phyloP scores from a whole-genome alignment of 352 stramenopile genomes.

The Hyaloperonospora brassicae region DNA sequence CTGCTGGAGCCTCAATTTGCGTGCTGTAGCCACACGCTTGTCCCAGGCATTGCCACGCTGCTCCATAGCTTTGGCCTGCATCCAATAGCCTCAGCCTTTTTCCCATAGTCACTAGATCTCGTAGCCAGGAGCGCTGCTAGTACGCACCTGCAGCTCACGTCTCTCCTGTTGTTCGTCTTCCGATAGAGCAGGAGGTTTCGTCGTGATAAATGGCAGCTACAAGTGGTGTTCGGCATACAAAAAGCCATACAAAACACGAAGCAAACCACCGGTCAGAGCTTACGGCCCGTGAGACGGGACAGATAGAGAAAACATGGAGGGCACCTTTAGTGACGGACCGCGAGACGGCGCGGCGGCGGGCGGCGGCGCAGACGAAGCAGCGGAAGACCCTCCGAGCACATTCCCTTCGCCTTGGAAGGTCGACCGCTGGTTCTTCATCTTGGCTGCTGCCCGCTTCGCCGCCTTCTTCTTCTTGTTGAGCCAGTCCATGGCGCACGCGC shows the following conservation, averaged over 20 bases:
- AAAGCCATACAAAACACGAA: not conserved
- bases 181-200: conserved; percentile 32
- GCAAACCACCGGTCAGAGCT: not conserved
- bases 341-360: conserved; percentile 10
- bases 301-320: not conserved
- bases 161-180: conserved; percentile 49
- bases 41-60: conserved; percentile 56
- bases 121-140: not conserved
- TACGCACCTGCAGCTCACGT: conserved; percentile 50
- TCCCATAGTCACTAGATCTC: not conserved
- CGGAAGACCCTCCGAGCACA: conserved; percentile 33
- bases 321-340: conserved; percentile 26
- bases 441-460: conserved; percentile 57
- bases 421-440: conserved; percentile 67
- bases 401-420: conserved; percentile 61
- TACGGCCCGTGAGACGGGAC: too few relatives aligned
- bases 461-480: conserved; percentile 80
- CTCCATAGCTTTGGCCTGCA: conserved; percentile 49
- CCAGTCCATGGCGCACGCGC: conserved; percentile 42
- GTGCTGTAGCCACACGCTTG: conserved; percentile 51
- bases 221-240: not conserved
- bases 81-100: not conserved
- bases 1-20: conserved; percentile 41
- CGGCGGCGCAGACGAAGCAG: conserved; percentile 1
- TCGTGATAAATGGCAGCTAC: conserved; percentile 34